Percentiles rank a stretch among this genome's conserved stretches.
Evolutionary conservation across 495 filamentous ascomycete species (phyloP).

Genomic region (Neurospora tetrasperma): DNA sequence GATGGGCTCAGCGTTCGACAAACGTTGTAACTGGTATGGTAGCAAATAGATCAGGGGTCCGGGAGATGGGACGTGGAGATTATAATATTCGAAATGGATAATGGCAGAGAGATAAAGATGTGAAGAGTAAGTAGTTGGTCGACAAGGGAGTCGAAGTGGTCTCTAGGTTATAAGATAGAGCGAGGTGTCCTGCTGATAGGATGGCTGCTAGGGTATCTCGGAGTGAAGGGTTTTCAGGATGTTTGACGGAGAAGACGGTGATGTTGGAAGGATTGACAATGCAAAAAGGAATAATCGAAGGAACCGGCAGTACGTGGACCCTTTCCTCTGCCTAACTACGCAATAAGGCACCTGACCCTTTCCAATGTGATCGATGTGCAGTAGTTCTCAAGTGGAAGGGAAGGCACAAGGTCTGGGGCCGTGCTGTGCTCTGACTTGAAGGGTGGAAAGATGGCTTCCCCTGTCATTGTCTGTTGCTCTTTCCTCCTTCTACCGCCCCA

Average conservation of each 20-base stretch:
- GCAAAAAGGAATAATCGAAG: background rate
- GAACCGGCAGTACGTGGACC: background rate
- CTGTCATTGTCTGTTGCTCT: background rate
- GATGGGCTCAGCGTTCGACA: background rate
- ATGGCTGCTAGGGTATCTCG: background rate
- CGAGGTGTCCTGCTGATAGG: background rate
- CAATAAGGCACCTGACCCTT: background rate
- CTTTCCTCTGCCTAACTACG: background rate
- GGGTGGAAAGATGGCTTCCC: background rate
- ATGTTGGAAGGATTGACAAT: background rate
- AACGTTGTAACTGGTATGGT: background rate
- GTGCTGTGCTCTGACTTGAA: background rate
- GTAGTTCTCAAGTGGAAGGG: background rate
- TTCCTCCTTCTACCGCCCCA: background rate
- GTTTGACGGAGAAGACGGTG: background rate
- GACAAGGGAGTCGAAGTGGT: background rate
- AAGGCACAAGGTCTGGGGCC: background rate
- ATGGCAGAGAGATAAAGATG: background rate
- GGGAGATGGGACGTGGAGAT: background rate
- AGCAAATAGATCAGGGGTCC: background rate
- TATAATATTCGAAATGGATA: background rate
- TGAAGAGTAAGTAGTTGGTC: background rate
- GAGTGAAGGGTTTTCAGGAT: background rate
- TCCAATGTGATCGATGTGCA: background rate
- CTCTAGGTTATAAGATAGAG: background rate